A percentile compares a stretch with the other conserved stretches of the same genome.
These are phyloP conservation scores for Talaromyces sp. DNA, from an alignment of 2,329 filamentous ascomycete species.

Conservation along the genomic window DNA sequence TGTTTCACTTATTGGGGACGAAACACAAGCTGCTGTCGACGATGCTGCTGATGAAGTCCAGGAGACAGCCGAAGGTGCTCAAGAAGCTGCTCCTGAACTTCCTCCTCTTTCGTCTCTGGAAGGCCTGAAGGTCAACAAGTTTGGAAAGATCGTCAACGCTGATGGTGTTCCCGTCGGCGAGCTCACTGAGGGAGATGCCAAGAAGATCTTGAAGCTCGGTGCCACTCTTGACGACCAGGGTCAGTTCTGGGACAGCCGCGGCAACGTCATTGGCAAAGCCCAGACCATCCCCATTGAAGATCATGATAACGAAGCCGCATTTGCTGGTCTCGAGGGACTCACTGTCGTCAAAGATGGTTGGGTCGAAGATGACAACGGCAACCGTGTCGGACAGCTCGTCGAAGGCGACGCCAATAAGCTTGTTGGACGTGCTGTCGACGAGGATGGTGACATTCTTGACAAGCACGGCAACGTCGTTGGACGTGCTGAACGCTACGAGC, in stretches of 20 bases:
- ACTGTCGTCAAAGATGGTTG: constrained; percentile 45
- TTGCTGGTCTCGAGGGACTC: constrained; percentile 45
- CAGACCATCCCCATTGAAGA: constrained; percentile 41
- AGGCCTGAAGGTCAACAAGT: constrained; percentile 41
- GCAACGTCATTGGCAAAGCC: constrained; percentile 59
- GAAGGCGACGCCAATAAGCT: constrained; percentile 58
- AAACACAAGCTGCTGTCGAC: constrained; percentile 21
- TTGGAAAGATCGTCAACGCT: constrained; percentile 39
- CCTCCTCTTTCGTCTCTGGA: constrained; percentile 35
- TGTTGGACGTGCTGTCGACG: constrained; percentile 55
- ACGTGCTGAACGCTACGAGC: constrained; percentile 49
- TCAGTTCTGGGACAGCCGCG: constrained; percentile 60
- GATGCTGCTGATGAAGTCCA: constrained; percentile 24
- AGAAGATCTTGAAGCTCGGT: constrained; percentile 50
- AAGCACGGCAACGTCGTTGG: constrained; percentile 59
- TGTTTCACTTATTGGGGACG: constrained; percentile 23
- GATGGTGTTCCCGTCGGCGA: constrained; percentile 52
- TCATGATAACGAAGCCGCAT: constrained; percentile 35
- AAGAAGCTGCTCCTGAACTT: constrained; percentile 16
- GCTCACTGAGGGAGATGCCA: constrained; percentile 57
- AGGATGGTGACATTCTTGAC: constrained; percentile 59
- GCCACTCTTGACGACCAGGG: constrained; percentile 52
- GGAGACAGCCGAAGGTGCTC: constrained; percentile 23
- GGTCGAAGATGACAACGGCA: constrained; percentile 46
- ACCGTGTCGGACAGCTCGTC: constrained; percentile 47